Conservation (phyloP, 1,284 basidiomycete genomes). For the Cystobasidium slooffiae region DNA sequence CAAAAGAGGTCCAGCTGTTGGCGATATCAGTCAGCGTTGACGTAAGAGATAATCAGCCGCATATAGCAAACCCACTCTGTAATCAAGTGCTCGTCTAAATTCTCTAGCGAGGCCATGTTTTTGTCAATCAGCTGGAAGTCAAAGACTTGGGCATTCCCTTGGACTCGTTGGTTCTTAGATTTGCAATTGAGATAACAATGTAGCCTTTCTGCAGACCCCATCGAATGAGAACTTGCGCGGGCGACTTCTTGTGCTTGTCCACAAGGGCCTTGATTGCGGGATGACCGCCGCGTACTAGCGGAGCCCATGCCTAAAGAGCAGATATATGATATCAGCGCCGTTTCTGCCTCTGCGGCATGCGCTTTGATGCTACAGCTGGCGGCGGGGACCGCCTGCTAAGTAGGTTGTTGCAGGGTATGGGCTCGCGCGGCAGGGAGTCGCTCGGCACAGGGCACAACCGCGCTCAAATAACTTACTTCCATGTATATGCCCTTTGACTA, state of each 20-base stretch:
- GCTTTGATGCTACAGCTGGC: too few relatives aligned
- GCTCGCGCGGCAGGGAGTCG: too few relatives aligned
- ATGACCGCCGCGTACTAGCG: constrained; percentile 69
- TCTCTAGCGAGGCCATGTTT: constrained; percentile 68
- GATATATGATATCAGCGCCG: too few relatives aligned
- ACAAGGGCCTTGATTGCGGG: constrained; percentile 64
- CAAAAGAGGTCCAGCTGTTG: constrained; percentile 34
- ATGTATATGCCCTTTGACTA: constrained; percentile 69
- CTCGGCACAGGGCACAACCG: too few relatives aligned
- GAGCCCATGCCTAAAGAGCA: constrained; percentile 53
- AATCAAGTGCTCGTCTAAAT: constrained; percentile 61
- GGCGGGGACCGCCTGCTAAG: too few relatives aligned
- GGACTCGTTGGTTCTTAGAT: constrained; percentile 69
- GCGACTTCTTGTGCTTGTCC: constrained; percentile 66
- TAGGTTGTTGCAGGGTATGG: too few relatives aligned
- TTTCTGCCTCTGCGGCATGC: too few relatives aligned
- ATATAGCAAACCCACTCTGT: constrained; percentile 28
- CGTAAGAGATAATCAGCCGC: background rate
- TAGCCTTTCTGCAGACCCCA: constrained; percentile 79
- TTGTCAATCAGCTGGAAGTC: constrained; percentile 69
- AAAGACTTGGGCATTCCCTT: constrained; percentile 70
- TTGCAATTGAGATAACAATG: constrained; percentile 77
- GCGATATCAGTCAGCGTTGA: background rate
- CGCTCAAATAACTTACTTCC: constrained; percentile 66
- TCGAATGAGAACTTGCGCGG: constrained; percentile 75